phyloP scores from a whole-genome alignment of 495 filamentous ascomycete species.

The Xylaria intraflava region DNA sequence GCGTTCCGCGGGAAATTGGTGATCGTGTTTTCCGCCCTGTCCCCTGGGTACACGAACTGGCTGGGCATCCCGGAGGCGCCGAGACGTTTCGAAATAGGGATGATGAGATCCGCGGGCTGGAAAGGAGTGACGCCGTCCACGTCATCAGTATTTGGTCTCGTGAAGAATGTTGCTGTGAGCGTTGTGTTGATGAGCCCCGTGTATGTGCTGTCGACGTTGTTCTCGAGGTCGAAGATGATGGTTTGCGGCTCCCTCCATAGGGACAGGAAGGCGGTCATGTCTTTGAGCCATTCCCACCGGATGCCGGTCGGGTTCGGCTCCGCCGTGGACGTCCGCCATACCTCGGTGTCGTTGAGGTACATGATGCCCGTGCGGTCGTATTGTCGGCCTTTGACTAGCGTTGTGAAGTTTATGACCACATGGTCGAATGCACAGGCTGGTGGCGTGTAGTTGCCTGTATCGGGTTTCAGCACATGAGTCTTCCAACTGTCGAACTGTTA shows the following conservation, averaged over 20 bases:
- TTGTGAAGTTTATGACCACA: constrained; percentile 77
- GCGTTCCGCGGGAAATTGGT: constrained; percentile 51
- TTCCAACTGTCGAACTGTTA: no score
- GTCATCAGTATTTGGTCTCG: constrained; percentile 22
- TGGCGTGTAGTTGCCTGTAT: constrained; percentile 63
- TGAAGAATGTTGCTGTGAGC: constrained; percentile 73
- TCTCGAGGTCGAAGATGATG: constrained; percentile 79
- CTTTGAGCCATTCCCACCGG: constrained; percentile 70
- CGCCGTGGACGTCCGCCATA: constrained; percentile 83
- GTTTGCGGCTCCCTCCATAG: constrained; percentile 67
- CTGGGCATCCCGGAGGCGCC: constrained; percentile 52
- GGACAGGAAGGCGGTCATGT: constrained; percentile 67
- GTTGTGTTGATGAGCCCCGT: constrained; percentile 75
- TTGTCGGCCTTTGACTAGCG: constrained; percentile 65
- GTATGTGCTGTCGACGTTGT: constrained; percentile 66
- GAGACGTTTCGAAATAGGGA: constrained; percentile 64
- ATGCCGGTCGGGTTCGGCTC: constrained; percentile 75
- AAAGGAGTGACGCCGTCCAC: constrained; percentile 18
- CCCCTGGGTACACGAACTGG: constrained; percentile 59
- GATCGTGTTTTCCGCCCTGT: constrained; percentile 57
- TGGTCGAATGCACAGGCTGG: constrained; percentile 73
- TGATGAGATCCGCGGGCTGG: constrained; percentile 59
- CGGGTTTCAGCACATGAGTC: not conserved
- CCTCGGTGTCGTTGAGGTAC: constrained; percentile 77
- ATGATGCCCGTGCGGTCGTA: constrained; percentile 77